Evolutionary conservation across 129 eudicot genomes (phyloP), one percentile per base, ranked within the genome.

Genomic region (Kitagawia praeruptora): DNA sequence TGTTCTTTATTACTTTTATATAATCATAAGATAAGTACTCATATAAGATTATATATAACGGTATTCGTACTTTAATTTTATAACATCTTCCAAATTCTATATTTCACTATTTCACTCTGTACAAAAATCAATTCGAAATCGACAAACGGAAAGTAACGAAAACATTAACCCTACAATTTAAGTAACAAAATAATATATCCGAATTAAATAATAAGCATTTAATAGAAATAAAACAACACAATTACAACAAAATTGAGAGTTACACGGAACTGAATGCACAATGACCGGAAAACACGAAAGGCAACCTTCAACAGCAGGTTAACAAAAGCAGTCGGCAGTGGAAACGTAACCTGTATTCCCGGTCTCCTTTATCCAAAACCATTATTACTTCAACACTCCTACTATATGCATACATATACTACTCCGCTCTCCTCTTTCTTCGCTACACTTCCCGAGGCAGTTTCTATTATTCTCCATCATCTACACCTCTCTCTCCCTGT

Each of bases 341-440:
- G 21, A 67, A 38, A 8, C 71, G 11, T 75, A 42, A 83, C 86
- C 86, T 75, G 74, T 21, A 4, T 41, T 70, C 56, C 87, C 87
- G 81, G 87, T 84, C 56, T 53, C 83, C 77, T 46, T 80, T 49
- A 79, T 78, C 78, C 45, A 58, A 58, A 58, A 58, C 61, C 21
- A 28, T 38, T 34, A 34, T 54, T 45, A 7, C 28, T 21, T 2
- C 77, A 18, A 79, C 19, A 34, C 44, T 80, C 80, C 14, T 70
- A 53, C 44, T 79, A 34, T 34, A 34, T 34, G 2, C 2, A 74
- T 64, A 79, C n/a, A 78, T 46, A 54, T 25, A 8, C 10, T 56
- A 58, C 67, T 10, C 45, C 23, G 34, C 66, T 76, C 45, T 54
- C 67, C 82, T n/a, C 3, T 4, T 48, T 78, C 74, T 70, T 75